Percentiles rank a stretch among this genome's conserved stretches.
These are phyloP conservation scores for Boletus barrowsii DNA, from an alignment of 768 basidiomycete genomes.

Conservation along the genomic window DNA sequence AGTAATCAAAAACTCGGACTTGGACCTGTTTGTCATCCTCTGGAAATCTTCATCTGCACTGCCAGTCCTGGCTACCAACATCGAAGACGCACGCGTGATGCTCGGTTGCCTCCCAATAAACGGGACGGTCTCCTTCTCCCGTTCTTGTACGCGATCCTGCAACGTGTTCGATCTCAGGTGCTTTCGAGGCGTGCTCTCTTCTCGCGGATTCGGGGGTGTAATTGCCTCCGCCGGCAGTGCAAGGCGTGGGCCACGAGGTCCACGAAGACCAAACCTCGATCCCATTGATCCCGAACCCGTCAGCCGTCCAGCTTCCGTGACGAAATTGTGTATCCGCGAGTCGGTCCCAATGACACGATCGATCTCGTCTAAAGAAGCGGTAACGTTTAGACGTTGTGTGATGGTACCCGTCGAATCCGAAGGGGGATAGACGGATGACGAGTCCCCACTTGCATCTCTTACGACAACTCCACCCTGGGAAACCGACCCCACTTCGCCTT, in stretches of 20 bases:
- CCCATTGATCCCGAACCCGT: constrained; percentile 15
- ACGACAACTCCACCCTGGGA: constrained; percentile 7
- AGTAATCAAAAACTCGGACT: constrained; percentile 14
- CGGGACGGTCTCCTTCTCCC: constrained; percentile 29
- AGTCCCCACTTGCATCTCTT: constrained; percentile 15
- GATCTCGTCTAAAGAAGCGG: constrained; percentile 28
- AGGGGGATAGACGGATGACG: constrained; percentile 25
- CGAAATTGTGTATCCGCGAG: constrained; percentile 23
- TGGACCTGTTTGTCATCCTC: constrained; percentile 15
- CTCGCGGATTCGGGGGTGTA: constrained; percentile 8
- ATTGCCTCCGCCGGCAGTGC: constrained; percentile 16
- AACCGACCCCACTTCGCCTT: constrained; percentile 6
- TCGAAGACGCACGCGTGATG: constrained; percentile 16
- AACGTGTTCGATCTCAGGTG: constrained; percentile 32
- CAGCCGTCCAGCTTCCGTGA: constrained; percentile 21
- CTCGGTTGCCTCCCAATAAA: constrained; percentile 25
- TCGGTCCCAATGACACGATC: constrained; percentile 22
- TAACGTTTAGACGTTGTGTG: constrained; percentile 11
- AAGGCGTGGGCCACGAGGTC: constrained; percentile 22
- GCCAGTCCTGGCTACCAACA: constrained; percentile 11
- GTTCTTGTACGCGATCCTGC: constrained; percentile 43
- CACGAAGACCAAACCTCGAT: constrained; percentile 14
- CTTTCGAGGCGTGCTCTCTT: constrained; percentile 25
- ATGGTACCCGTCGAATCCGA: constrained; percentile 28
- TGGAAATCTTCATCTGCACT: background rate